Conservation (phyloP, 2,329 filamentous ascomycete genomes). For the Colletotrichum chrysophilum region DNA sequence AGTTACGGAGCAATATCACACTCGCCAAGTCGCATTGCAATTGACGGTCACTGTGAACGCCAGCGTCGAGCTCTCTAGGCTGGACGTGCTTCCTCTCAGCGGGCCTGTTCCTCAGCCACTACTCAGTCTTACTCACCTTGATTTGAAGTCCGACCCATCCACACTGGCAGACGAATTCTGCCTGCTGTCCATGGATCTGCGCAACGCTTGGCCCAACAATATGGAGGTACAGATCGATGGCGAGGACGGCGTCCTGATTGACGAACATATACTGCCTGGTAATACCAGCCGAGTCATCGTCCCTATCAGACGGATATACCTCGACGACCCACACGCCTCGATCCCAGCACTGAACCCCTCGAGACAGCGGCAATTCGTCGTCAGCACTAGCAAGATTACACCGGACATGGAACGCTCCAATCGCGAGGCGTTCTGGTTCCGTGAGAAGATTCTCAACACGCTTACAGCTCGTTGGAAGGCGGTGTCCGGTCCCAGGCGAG, state of each 20-base stretch:
- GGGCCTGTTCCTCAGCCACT: conserved; percentile 66
- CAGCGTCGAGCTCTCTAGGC: conserved; percentile 80
- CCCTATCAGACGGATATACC: conserved; percentile 75
- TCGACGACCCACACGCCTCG: conserved; percentile 77
- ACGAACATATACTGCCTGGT: conserved; percentile 67
- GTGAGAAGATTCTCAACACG: conserved; percentile 77
- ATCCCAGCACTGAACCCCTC: conserved; percentile 83
- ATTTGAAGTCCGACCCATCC: conserved; percentile 45
- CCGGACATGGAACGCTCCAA: conserved; percentile 79
- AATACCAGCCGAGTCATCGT: conserved; percentile 78
- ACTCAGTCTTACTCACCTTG: conserved; percentile 53
- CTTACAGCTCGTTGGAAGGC: conserved; percentile 76
- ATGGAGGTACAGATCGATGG: conserved; percentile 70
- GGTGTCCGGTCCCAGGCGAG: conserved; percentile 52
- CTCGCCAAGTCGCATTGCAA: conserved; percentile 80
- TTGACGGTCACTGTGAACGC: conserved; percentile 91
- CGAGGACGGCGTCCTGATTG: conserved; percentile 52
- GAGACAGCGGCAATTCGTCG: conserved; percentile 90
- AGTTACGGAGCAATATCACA: conserved; percentile 78
- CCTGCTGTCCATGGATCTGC: conserved; percentile 80
- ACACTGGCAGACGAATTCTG: conserved; percentile 62
- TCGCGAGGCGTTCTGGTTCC: conserved; percentile 90
- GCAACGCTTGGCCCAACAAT: conserved; percentile 88
- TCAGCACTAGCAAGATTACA: conserved; percentile 79
- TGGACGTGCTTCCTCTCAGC: conserved; percentile 79